Evolutionary conservation across 2,329 filamentous ascomycete species (phyloP), one percentile per base, ranked within the genome.

Genomic region (Exserohilum rostratum): DNA sequence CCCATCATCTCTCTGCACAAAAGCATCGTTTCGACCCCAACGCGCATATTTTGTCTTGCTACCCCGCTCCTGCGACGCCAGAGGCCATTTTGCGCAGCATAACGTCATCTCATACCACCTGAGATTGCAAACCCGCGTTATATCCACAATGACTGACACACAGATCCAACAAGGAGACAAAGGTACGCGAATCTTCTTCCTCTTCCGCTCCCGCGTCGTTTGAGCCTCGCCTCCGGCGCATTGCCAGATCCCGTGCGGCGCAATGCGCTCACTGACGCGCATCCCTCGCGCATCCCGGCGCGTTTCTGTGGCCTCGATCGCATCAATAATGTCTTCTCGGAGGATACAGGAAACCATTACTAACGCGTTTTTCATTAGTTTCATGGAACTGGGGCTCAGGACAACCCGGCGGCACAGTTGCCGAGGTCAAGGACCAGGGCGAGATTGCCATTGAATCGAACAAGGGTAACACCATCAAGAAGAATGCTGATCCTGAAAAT

Each of bases 401-500:
- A 51, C 74, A 80, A 18, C 85, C 86, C 1, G 77, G 78, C 46
- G 87, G 86, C 52, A 81, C 78, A 40, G 85, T 85, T 50, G 79
- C 79, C 55, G 83, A 79, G 39, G 85, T 85, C 50, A 81, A 85
- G 71, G 79, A 81, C 27, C 75, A 85, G 33, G 86, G 85, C 72
- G 81, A 86, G 65, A 75, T 87, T 46, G 79, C 83, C 45, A 85
- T 88, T 65, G 79, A 83, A 65, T 84, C 85, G 38, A 82, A 87
- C 67, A 78, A 77, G 46, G 85, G 86, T 63, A 89, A 88, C 71
- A 85, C 81, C 25, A 83, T 88, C 70, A 85, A 83, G 74, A 87
- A 85, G 76, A 85, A 84, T 34, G 86, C 84, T 46, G 80, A 83
- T 22, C 80, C 82, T 25, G 79, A 80, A 17, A 85, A 88, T 60